A percentile compares a stretch with the other conserved stretches of the same genome.
phyloP scores from a whole-genome alignment of 2,329 filamentous ascomycete species.

The Trichophyton simii region DNA sequence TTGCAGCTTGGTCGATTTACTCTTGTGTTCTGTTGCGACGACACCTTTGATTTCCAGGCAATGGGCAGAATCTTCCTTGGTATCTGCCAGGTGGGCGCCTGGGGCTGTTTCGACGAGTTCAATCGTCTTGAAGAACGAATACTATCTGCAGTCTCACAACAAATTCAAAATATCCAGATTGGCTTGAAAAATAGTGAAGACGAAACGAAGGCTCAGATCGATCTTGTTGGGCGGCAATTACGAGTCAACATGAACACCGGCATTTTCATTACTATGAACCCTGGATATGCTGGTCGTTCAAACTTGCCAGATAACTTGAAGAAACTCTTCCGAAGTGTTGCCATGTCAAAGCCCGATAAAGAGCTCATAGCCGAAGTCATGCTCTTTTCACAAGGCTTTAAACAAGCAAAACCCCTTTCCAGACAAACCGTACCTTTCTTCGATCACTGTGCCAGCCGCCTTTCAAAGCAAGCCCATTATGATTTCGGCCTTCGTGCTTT shows the following conservation, averaged over 20 bases:
- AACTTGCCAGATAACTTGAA: conserved; percentile 98
- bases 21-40: conserved; percentile 97
- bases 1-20: conserved; percentile 95
- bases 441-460: conserved; percentile 64
- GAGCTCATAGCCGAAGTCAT: conserved; percentile 99
- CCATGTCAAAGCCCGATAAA: conserved; percentile 99
- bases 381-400: conserved; percentile 99
- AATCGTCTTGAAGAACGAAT: conserved; percentile 98
- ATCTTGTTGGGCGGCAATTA: conserved; percentile 82
- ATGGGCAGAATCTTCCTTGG: conserved; percentile 99
- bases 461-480: conserved; percentile 97
- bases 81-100: conserved; percentile 97
- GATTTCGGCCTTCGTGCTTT: conserved; percentile 95
- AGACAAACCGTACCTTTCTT: conserved; percentile 98
- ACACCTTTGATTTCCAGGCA: conserved; percentile 98
- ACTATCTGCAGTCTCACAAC: conserved; percentile 92
- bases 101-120: conserved; percentile 99
- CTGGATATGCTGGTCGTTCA: conserved; percentile 93
- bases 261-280: conserved; percentile 99
- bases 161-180: conserved; percentile 98
- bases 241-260: conserved; percentile 86
- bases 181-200: conserved; percentile 75
- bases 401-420: conserved; percentile 82
- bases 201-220: conserved; percentile 78
- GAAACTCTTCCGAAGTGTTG: conserved; percentile 97